Evolutionary conservation across 2,329 filamentous ascomycete genomes (phyloP).

Genomic region (Cladosporium sp.): DNA sequence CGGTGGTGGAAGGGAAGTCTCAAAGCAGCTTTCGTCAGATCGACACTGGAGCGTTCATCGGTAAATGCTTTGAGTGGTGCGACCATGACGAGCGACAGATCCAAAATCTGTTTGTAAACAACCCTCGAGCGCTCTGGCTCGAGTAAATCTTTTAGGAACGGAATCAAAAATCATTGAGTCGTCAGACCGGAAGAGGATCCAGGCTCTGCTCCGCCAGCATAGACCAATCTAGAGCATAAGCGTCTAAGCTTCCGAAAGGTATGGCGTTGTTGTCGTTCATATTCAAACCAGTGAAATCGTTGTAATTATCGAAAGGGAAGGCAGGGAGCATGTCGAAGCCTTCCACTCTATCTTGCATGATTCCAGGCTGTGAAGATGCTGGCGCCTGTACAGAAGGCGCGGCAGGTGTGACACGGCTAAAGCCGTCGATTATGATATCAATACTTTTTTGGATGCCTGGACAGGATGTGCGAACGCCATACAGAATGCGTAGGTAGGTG

Average conservation of each 20-base stretch:
- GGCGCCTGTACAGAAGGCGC: neutral
- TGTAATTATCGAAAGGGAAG: constrained; percentile 15
- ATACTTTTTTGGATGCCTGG: constrained; percentile 35
- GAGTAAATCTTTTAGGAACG: neutral
- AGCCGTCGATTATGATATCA: constrained; percentile 33
- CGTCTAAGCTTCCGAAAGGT: constrained; percentile 18
- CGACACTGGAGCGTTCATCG: neutral
- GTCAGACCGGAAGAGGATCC: neutral
- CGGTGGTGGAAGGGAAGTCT: neutral
- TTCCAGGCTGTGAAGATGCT: neutral
- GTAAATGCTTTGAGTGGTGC: constrained; percentile 1
- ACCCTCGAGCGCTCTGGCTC: constrained; percentile 1
- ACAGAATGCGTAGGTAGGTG: constrained; percentile 34
- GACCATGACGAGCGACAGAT: neutral
- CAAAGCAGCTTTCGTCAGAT: neutral
- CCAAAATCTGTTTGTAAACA: constrained; percentile 1
- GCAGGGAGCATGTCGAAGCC: constrained; percentile 9
- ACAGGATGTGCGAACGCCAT: constrained; percentile 29
- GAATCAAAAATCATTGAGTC: neutral
- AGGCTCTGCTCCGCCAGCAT: constrained; percentile 1
- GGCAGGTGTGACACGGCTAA: constrained; percentile 4
- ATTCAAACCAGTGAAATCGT: neutral
- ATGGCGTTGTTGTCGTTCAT: constrained; percentile 6
- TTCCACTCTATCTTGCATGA: neutral
- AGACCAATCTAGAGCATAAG: constrained; percentile 20